Conservation (phyloP, 305 asterid genomes). For the Solanum hybrid region DNA sequence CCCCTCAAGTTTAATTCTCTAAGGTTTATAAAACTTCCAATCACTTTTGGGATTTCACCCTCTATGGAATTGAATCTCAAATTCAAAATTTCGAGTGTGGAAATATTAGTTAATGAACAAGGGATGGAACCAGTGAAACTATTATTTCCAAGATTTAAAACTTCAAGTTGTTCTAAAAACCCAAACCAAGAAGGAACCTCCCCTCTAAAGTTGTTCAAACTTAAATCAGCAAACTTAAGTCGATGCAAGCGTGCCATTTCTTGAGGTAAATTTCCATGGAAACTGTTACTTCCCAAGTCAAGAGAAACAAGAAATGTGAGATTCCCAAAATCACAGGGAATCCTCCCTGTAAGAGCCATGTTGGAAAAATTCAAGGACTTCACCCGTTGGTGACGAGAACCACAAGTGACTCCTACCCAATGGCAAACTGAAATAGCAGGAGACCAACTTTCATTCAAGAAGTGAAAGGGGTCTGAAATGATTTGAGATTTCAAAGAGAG, state of each 20-base stretch:
- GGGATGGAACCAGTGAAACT: no score
- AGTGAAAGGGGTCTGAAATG: not conserved
- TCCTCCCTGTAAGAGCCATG: not conserved
- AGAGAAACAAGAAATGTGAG: constrained; percentile 15
- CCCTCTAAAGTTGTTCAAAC: no score
- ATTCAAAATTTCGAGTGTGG: not conserved
- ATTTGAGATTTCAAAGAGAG: not conserved
- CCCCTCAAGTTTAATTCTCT: not conserved
- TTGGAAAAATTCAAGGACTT: not conserved
- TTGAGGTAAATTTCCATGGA: not conserved
- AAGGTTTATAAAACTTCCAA: no score
- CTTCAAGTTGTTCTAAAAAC: no score
- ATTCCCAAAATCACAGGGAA: constrained; percentile 11
- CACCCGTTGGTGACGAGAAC: not conserved
- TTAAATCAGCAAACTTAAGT: no score
- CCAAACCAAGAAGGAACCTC: no score
- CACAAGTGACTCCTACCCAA: not conserved
- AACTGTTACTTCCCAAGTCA: not conserved
- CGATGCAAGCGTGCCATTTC: not conserved
- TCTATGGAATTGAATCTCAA: not conserved
- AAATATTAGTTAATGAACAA: no score
- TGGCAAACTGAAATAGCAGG: not conserved
- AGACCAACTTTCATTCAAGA: not conserved
- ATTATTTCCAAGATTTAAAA: no score
- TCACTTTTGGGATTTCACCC: no score